phyloP scores from a whole-genome alignment of 441 rosid genomes.

The Gossypium gossypioides region DNA sequence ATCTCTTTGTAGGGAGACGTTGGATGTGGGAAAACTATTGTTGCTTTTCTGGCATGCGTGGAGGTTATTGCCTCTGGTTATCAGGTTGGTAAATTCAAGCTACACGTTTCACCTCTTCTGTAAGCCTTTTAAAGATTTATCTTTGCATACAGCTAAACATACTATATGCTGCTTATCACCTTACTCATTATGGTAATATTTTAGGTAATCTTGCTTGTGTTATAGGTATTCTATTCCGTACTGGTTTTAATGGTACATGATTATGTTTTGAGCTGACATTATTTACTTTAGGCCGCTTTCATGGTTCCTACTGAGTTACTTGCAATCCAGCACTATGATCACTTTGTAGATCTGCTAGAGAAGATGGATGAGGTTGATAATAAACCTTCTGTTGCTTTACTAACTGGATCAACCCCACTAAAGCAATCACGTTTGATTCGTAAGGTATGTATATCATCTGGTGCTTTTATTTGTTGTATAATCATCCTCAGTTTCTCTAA shows the following conservation, averaged over 20 bases:
- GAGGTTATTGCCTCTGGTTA: conserved; percentile 86
- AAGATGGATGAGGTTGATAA: conserved; percentile 40
- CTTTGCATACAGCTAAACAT: not conserved
- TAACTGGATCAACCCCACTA: conserved; percentile 77
- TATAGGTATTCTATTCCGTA: not conserved
- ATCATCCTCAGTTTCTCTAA: conserved; percentile 15
- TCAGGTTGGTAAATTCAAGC: conserved; percentile 51
- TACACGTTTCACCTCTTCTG: not conserved
- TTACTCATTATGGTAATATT: not conserved
- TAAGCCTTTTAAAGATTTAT: not conserved
- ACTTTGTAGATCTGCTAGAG: conserved; percentile 59
- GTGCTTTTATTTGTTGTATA: conserved; percentile 11
- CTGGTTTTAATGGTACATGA: conserved; percentile 4
- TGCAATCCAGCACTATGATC: conserved; percentile 85
- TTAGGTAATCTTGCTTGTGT: conserved; percentile 5
- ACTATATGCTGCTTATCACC: not conserved
- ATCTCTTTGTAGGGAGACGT: conserved; percentile 70
- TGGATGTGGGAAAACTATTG: conserved; percentile 95
- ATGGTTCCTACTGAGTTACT: conserved; percentile 98
- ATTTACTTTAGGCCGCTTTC: conserved; percentile 70
- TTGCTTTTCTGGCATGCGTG: conserved; percentile 94
- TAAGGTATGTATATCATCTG: conserved; percentile 45
- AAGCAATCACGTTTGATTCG: conserved; percentile 79
- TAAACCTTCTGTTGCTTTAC: conserved; percentile 78
- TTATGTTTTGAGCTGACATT: not conserved